These are phyloP conservation scores for Acanthamoeba divionensis DNA, from an alignment of 208 protist genomes.

Conservation along the genomic window DNA sequence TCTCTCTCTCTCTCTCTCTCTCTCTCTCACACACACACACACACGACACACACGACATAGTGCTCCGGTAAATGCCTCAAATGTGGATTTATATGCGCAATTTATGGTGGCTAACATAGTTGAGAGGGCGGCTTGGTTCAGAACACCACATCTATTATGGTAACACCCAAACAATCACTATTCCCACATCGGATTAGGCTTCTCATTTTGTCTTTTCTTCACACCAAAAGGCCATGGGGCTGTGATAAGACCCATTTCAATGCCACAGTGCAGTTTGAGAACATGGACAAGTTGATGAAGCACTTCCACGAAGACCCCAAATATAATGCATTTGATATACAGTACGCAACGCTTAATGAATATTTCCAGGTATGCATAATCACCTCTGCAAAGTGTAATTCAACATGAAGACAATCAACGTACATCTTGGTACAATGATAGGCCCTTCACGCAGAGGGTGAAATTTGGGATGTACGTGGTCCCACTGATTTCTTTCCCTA, in stretches of 20 bases:
- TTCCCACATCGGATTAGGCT: not conserved
- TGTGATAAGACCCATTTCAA: not conserved
- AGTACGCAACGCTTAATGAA: not conserved
- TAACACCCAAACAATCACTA: not conserved
- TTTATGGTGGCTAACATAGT: not conserved
- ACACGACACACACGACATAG: too few relatives aligned
- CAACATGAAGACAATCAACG: too few relatives aligned
- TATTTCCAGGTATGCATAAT: slow-evolving; percentile 4
- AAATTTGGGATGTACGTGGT: not conserved
- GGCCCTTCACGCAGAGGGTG: not conserved
- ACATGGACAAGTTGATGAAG: slow-evolving; percentile 42
- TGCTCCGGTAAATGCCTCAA: not conserved
- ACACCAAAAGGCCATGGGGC: not conserved
- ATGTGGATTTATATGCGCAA: not conserved
- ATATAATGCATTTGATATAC: not conserved
- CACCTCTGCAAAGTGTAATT: not conserved
- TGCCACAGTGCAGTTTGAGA: not conserved
- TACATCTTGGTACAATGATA: not conserved
- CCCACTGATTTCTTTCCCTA: slow-evolving; percentile 28
- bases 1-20: not conserved
- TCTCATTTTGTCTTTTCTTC: not conserved
- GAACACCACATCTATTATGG: not conserved
- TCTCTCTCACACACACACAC: not conserved
- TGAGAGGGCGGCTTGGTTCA: not conserved
- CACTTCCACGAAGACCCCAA: not conserved